Evolutionary conservation across 2,329 filamentous ascomycete species (phyloP), one percentile per base, ranked within the genome.

Genomic region (Aureobasidium sp.): DNA sequence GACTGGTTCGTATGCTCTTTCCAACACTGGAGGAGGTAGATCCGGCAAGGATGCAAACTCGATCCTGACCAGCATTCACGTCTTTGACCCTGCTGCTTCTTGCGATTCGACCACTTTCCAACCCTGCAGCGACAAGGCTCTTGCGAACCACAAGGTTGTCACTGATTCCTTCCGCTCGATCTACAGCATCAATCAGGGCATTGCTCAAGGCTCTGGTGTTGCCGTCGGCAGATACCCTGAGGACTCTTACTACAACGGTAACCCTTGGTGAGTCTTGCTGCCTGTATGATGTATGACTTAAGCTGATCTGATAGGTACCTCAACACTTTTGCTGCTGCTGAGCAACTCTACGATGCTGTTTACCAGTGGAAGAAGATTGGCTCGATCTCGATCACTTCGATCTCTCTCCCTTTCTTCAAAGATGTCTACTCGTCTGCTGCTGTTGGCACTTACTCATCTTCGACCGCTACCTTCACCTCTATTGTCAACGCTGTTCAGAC

Each of bases 281-380:
- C 6, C n/a, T 5, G 15, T 6, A 8, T 13, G 20, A 20, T 26
- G 15, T 13, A 42, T 20, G 13, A 5, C 8, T 15, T 13, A 12
- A 57, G n/a, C 26, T 41, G 10, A 41, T 2, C 27, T 50, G 17
- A n/a, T 13, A 57, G 53, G 53, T 82, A 91, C 68, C 80, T 93
- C 13, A 82, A 82, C 68, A 93, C 88, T 0, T 79, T 91, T 34
- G 89, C 88, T 1, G 88, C 88, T 0, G 90, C 89, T 3, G 90
- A 94, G 74, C 87, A 89, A 70, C 81, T 95, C 2, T 93, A 91
- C 71, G 86, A 89, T 68, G 87, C 90, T 0, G 69, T 91, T 1
- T 86, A 87, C 66, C 84, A 87, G 55, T 93, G 88, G 88, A 79
- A 87, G 65, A 74, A 78, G 39, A 73, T 79, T 29, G 85, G 84